Evolutionary conservation across 495 filamentous ascomycete genomes (phyloP).

Genomic region (Xylaria flabelliformis): DNA sequence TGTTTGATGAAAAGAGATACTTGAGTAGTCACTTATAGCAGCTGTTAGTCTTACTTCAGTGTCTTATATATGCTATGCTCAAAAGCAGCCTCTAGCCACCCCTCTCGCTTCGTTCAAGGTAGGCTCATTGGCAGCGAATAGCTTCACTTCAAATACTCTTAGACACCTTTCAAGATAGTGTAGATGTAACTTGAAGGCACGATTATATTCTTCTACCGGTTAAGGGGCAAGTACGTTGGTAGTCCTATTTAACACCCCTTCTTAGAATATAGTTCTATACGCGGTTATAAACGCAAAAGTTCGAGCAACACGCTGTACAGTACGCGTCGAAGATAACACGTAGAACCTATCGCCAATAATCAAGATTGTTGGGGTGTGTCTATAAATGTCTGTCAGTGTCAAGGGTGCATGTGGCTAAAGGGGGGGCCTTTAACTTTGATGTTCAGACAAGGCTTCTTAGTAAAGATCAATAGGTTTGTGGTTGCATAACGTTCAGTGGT

Average conservation of each 20-base stretch:
- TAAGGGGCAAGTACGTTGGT: no score
- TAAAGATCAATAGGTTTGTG: not conserved
- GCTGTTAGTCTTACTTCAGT: no score
- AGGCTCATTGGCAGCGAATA: no score
- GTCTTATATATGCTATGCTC: no score
- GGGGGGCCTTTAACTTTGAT: not conserved
- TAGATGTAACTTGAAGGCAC: no score
- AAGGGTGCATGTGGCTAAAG: not conserved
- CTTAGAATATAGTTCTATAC: not conserved
- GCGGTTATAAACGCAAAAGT: not conserved
- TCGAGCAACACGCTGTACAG: not conserved
- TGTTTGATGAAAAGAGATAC: not conserved
- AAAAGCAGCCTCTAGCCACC: no score
- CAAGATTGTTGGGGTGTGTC: not conserved
- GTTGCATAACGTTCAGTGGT: not conserved
- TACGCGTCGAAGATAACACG: not conserved
- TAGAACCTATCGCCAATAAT: not conserved
- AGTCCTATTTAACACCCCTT: no score
- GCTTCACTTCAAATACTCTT: no score
- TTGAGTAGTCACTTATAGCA: not conserved
- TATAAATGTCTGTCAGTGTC: not conserved
- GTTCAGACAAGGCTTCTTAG: not conserved
- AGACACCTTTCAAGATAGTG: no score
- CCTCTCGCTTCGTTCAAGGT: no score
- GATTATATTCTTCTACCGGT: no score